Conservation (phyloP, 176 grass and related monocot species). For the Musa troglodytarum region DNA sequence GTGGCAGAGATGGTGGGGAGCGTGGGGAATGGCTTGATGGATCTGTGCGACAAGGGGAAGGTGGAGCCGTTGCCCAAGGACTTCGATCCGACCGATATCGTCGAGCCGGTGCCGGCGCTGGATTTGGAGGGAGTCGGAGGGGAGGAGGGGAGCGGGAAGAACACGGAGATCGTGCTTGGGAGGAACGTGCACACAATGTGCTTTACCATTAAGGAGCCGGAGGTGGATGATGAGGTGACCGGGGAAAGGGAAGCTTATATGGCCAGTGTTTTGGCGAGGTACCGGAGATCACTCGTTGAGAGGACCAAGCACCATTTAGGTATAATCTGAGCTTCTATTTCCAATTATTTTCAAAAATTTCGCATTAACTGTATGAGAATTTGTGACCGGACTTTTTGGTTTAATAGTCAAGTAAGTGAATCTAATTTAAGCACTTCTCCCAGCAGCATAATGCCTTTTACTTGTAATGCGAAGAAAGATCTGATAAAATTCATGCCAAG, state of each 20-base stretch:
- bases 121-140: slow-evolving; percentile 5
- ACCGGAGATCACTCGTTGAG: slow-evolving; percentile 55
- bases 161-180: slow-evolving; percentile 64
- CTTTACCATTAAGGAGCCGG: slow-evolving; percentile 63
- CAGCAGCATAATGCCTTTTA: no score
- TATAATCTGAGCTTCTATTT: slow-evolving; percentile 10
- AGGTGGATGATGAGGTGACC: slow-evolving; percentile 74
- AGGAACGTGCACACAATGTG: slow-evolving; percentile 70
- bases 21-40: slow-evolving; percentile 42
- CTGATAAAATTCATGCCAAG: neutral
- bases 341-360: no score
- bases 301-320: slow-evolving; percentile 91
- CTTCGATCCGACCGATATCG: slow-evolving; percentile 17
- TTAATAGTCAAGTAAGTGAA: no score
- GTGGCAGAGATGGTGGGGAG: slow-evolving; percentile 52
- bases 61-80: slow-evolving; percentile 24
- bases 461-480: no score
- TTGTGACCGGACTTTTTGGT: no score
- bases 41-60: slow-evolving; percentile 28
- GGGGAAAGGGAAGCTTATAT: slow-evolving; percentile 76
- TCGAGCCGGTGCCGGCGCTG: neutral
- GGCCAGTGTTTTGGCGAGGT: slow-evolving; percentile 81
- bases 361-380: no score
- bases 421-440: no score
- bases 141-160: slow-evolving; percentile 11